Evolutionary conservation across 2,329 filamentous ascomycete species (phyloP), one percentile per base, ranked within the genome.

Genomic region (Xylaria sp.): DNA sequence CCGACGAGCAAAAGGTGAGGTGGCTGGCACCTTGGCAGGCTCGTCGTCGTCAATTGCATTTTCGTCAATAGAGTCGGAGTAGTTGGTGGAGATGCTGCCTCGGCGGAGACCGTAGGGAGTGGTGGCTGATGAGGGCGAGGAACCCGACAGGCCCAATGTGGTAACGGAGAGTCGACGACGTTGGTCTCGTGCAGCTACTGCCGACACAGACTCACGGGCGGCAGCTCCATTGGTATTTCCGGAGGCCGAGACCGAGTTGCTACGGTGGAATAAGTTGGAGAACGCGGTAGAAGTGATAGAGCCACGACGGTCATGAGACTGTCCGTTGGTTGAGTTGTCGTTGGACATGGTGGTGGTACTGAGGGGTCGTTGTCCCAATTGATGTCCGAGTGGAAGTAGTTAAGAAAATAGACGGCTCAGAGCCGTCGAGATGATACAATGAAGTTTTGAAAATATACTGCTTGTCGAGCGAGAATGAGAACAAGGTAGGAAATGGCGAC

Each of bases 1-100:
- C 62, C 94, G 90, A 70, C 94, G 89, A 63, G 86, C 86, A 74
- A 94, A 94, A 35, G 93, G 92, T 12, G 90, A 91, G 56, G 82
- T 84, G 35, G 92, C 89, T 15, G 84, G 83, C 69, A 84, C 86
- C 72, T 83, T 85, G 40, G 80, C 74, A 77, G 57, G 81, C 79
- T 88, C 86, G 43, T 88, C 86, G 63, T 94, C 91, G 65, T 92
- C 89, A 64, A 90, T 84, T 51, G 89, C 90, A 69, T 79, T 89
- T 77, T 94, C 91, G 67, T 94, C 90, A 64, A 89, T 83, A 1
- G 84, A 85, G 59, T 87, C 84, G 3, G 86, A 87, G 57, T 78
- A 87, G 54, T 78, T 80, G 69, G 82, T 87, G 72, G 90, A 92
- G 67, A 91, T 79, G 76, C 90, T 93, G 60, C 84, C 84, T 61